phyloP scores from a whole-genome alignment of 495 filamentous ascomycete genomes.

The Staphylotrichum tortipilum region DNA sequence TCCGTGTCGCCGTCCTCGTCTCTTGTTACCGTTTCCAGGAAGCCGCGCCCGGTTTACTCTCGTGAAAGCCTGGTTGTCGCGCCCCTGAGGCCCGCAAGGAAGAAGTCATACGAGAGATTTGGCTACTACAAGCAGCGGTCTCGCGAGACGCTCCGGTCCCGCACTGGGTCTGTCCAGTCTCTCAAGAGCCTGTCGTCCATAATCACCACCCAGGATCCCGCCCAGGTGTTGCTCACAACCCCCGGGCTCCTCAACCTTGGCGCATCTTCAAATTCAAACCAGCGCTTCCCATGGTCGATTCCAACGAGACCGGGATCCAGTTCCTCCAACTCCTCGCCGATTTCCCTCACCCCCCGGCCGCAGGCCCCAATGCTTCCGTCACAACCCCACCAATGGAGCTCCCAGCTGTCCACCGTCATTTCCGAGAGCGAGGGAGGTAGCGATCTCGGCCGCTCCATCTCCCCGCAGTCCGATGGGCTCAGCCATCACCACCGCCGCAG shows the following conservation, averaged over 20 bases:
- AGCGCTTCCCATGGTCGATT: constrained; percentile 22
- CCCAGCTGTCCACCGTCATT: constrained; percentile 64
- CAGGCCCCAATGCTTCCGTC: constrained; percentile 28
- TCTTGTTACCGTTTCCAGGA: constrained; percentile 17
- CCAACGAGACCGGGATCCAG: constrained; percentile 12
- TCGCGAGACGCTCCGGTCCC: constrained; percentile 38
- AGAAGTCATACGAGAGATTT: constrained; percentile 37
- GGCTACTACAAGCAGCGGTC: constrained; percentile 42
- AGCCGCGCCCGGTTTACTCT: constrained; percentile 38
- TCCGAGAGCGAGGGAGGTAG: constrained; percentile 52
- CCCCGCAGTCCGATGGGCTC: constrained; percentile 28
- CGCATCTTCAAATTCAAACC: constrained; percentile 4
- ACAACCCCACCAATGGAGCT: constrained; percentile 55
- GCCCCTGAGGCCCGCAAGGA: constrained; percentile 37
- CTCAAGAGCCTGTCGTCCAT: constrained; percentile 35
- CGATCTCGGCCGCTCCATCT: constrained; percentile 36
- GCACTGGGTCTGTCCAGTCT: constrained; percentile 42
- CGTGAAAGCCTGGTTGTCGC: constrained; percentile 47
- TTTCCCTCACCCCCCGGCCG: constrained; percentile 9
- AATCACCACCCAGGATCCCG: constrained; percentile 37
- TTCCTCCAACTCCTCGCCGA: constrained; percentile 13
- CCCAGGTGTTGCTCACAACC: constrained; percentile 25
- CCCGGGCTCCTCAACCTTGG: constrained; percentile 21
- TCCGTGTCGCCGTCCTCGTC: constrained; percentile 34
- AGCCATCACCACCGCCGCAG: constrained; percentile 23